Conservation (phyloP, 2,329 filamentous ascomycete species). For the Penicillium corylophilum region DNA sequence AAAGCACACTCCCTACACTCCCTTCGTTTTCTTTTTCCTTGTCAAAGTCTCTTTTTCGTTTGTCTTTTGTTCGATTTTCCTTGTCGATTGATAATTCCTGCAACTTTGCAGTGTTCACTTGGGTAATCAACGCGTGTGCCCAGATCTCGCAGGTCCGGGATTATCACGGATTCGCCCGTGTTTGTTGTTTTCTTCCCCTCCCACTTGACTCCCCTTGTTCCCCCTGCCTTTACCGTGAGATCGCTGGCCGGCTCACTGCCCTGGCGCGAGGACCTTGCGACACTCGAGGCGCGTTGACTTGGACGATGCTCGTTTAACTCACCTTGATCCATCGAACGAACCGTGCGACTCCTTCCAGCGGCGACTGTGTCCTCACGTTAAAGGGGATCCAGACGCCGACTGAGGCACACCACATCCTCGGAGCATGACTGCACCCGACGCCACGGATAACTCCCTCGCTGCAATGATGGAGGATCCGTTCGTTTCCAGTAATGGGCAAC, state of each 20-base stretch:
- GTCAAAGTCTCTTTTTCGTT: slow-evolving; percentile 10
- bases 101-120: slow-evolving; percentile 12
- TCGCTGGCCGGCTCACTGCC: slow-evolving; percentile 34
- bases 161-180: slow-evolving; percentile 16
- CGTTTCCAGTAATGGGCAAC: slow-evolving; percentile 48
- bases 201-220: not conserved
- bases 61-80: slow-evolving; percentile 11
- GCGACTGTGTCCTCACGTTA: slow-evolving; percentile 22
- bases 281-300: slow-evolving; percentile 17
- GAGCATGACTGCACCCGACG: slow-evolving; percentile 17
- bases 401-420: slow-evolving; percentile 9
- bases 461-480: slow-evolving; percentile 57
- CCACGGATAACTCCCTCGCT: slow-evolving; percentile 18
- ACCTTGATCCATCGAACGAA: slow-evolving; percentile 2
- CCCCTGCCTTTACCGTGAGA: slow-evolving; percentile 7
- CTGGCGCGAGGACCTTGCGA: slow-evolving; percentile 6
- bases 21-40: slow-evolving; percentile 9
- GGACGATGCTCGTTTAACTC: slow-evolving; percentile 32
- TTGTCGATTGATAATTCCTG: slow-evolving; percentile 8
- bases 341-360: slow-evolving; percentile 24
- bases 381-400: slow-evolving; percentile 22
- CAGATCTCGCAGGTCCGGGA: slow-evolving; percentile 14
- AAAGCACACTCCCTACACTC: slow-evolving; percentile 24
- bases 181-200: slow-evolving; percentile 17
- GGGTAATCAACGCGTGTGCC: slow-evolving; percentile 10